Conservation (phyloP, 441 rosid species). For the Cnidoscolus chayamansa region DNA sequence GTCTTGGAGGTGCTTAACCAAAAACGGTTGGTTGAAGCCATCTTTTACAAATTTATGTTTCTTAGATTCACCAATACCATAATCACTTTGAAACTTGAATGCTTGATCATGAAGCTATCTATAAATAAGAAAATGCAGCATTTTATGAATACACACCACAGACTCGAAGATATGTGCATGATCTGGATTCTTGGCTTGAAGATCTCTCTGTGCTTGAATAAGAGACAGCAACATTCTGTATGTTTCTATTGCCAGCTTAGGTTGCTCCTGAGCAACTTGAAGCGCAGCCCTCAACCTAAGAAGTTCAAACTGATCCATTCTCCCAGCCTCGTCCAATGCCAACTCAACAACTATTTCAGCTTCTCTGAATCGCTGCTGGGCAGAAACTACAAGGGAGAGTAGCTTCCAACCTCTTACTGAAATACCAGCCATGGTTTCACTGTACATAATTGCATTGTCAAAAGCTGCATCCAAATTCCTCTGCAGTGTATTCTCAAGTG, state of each 20-base stretch:
- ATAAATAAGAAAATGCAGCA: background rate
- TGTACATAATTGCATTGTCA: constrained; percentile 53
- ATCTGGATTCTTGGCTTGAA: constrained; percentile 36
- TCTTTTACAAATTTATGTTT: too few species aligned
- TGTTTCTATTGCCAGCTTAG: constrained; percentile 85
- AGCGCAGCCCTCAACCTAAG: constrained; percentile 75
- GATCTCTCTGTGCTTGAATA: constrained; percentile 67
- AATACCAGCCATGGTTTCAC: constrained; percentile 50
- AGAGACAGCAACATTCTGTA: constrained; percentile 64
- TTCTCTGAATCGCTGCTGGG: constrained; percentile 63
- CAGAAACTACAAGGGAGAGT: constrained; percentile 65
- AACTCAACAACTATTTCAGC: constrained; percentile 68
- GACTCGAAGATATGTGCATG: constrained; percentile 26
- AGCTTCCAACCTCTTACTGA: constrained; percentile 72
- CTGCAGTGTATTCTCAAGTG: constrained; percentile 74
- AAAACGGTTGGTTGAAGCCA: too few species aligned
- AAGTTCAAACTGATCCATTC: constrained; percentile 64
- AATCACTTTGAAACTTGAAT: background rate
- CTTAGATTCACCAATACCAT: too few species aligned
- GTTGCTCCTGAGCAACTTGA: constrained; percentile 73
- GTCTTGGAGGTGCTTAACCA: too few species aligned
- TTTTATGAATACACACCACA: constrained; percentile 33
- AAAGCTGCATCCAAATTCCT: constrained; percentile 75
- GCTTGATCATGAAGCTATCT: background rate
- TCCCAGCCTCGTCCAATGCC: constrained; percentile 70